These are phyloP conservation scores for Suhomyces kunorum DNA, from an alignment of 1,139 yeast genomes.

Conservation along the genomic window DNA sequence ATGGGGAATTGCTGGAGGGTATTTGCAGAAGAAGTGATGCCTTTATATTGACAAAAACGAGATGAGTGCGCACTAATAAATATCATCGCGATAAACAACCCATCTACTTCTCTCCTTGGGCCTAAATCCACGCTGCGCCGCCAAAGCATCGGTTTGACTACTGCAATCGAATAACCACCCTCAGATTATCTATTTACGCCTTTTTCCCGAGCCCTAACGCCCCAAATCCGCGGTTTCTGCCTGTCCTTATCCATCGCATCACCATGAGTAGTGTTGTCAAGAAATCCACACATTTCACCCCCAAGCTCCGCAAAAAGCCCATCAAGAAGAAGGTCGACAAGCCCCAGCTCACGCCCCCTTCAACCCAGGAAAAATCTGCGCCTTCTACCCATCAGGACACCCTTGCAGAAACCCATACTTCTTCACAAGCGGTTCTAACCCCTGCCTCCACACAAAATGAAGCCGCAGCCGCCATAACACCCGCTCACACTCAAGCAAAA, in stretches of 20 bases:
- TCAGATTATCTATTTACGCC: no score
- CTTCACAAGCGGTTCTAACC: neutral
- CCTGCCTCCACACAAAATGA: slow-evolving; percentile 1
- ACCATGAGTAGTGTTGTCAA: slow-evolving; percentile 54
- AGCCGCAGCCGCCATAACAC: slow-evolving; percentile 3
- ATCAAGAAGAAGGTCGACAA: slow-evolving; percentile 27
- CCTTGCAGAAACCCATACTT: neutral
- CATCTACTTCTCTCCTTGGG: neutral
- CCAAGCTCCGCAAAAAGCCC: slow-evolving; percentile 37
- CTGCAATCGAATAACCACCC: no score
- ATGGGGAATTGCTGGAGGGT: slow-evolving; percentile 12
- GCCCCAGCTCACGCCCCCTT: slow-evolving; percentile 26
- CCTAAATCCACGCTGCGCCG: neutral
- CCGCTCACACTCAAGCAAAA: slow-evolving; percentile 4
- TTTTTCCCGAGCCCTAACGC: neutral
- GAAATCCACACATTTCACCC: slow-evolving; percentile 44
- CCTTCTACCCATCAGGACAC: neutral
- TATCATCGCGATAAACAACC: slow-evolving; percentile 2
- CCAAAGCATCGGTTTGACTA: neutral
- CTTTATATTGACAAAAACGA: neutral
- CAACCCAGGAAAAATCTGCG: slow-evolving; percentile 22
- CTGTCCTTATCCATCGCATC: neutral
- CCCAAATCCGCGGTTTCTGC: neutral
- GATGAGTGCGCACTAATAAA: slow-evolving; percentile 8
- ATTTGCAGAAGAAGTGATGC: neutral